A percentile compares a stretch with the other conserved stretches of the same genome.
Conservation (phyloP, 208 protist species). For the Wallacemonas sp. region DNA sequence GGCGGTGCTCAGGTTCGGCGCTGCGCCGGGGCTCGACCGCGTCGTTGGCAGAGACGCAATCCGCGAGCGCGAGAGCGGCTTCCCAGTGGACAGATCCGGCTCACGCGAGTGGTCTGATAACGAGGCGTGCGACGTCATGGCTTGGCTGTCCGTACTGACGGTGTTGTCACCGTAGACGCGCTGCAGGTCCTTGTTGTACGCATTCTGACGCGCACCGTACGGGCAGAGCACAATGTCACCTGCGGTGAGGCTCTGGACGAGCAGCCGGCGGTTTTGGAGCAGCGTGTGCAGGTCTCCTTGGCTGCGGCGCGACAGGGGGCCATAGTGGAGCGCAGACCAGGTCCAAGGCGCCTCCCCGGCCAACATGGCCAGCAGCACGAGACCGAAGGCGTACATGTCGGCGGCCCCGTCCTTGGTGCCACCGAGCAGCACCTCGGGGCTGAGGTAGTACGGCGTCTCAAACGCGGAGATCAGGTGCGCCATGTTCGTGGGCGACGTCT, state of each 20-base stretch:
- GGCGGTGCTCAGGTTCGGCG: too few species aligned
- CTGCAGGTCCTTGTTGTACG: conserved; percentile 20
- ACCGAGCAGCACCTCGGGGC: conserved; percentile 41
- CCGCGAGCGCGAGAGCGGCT: too few species aligned
- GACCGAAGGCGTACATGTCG: conserved; percentile 53
- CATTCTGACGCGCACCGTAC: conserved; percentile 23
- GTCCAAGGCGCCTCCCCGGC: conserved; percentile 42
- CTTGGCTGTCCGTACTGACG: neutral
- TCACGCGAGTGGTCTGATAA: too few species aligned
- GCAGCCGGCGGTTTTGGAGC: conserved; percentile 21
- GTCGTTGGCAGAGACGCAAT: too few species aligned
- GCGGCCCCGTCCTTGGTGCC: conserved; percentile 25
- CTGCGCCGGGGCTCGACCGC: too few species aligned
- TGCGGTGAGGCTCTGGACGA: conserved; percentile 9
- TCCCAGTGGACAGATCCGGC: too few species aligned
- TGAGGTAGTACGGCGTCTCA: conserved; percentile 28
- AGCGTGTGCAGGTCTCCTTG: conserved; percentile 16
- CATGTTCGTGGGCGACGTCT: neutral
- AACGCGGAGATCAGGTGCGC: conserved; percentile 4
- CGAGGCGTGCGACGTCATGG: too few species aligned
- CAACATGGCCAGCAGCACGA: conserved; percentile 46
- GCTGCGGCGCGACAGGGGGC: conserved; percentile 1
- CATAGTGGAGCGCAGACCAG: conserved; percentile 21
- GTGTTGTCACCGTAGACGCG: neutral
- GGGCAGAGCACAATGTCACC: conserved; percentile 24